phyloP scores from a whole-genome alignment of 495 filamentous ascomycete genomes.

The Penicillium ucsense region DNA sequence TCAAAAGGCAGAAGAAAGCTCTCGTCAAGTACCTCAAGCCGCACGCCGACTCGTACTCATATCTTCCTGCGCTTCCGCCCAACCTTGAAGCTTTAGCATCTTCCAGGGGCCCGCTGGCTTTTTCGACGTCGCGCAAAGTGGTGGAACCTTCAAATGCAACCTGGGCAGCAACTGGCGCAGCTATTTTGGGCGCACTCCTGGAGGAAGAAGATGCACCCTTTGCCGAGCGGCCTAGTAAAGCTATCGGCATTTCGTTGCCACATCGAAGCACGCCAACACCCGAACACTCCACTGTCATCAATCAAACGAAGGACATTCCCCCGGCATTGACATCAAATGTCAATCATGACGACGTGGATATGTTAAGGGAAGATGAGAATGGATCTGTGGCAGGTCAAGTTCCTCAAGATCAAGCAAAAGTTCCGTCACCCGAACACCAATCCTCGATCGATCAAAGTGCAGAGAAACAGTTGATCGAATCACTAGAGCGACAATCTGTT shows the following conservation, averaged over 20 bases:
- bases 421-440: slow-evolving; percentile 26
- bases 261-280: slow-evolving; percentile 7
- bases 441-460: slow-evolving; percentile 33
- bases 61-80: slow-evolving; percentile 48
- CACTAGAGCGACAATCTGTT: slow-evolving; percentile 24
- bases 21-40: slow-evolving; percentile 54
- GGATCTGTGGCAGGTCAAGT: slow-evolving; percentile 6
- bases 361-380: slow-evolving; percentile 7
- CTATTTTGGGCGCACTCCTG: slow-evolving; percentile 41
- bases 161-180: slow-evolving; percentile 48
- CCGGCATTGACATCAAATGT: not conserved
- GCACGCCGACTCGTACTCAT: slow-evolving; percentile 68
- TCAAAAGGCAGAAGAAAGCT: slow-evolving; percentile 54
- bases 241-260: slow-evolving; percentile 32
- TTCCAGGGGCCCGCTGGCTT: slow-evolving; percentile 18
- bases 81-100: slow-evolving; percentile 24
- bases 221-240: slow-evolving; percentile 25
- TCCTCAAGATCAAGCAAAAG: not conserved
- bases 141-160: slow-evolving; percentile 27
- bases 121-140: slow-evolving; percentile 20
- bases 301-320: not conserved
- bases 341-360: slow-evolving; percentile 8
- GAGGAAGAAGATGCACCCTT: slow-evolving; percentile 32
- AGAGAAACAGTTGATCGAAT: slow-evolving; percentile 35
- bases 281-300: not conserved